Evolutionary conservation across 179 eudicot genomes (phyloP).

Genomic region (Beta lomatogona): DNA sequence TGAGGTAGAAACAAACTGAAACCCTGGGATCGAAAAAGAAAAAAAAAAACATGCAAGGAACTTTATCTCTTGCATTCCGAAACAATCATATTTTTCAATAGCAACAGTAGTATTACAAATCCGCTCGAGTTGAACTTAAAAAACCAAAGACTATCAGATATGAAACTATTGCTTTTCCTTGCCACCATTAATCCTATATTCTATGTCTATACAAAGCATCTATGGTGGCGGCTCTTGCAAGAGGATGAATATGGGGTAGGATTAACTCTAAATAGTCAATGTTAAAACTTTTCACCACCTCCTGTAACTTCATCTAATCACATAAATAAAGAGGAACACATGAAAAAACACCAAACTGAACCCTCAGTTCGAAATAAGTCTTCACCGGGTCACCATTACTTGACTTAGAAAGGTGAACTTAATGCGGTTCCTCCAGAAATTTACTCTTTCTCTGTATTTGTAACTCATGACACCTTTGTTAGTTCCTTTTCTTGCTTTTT

Average conservation of each 20-base stretch:
- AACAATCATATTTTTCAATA: constrained; percentile 30
- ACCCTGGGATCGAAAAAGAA: not conserved
- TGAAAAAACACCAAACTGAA: not conserved
- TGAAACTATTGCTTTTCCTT: constrained; percentile 29
- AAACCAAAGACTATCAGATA: not conserved
- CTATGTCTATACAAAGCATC: constrained; percentile 40
- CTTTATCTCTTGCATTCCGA: constrained; percentile 34
- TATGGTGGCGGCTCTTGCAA: constrained; percentile 22
- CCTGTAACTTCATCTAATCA: constrained; percentile 5
- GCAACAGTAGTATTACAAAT: constrained; percentile 24
- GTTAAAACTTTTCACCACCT: constrained; percentile 4
- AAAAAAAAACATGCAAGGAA: constrained; percentile 27
- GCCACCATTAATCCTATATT: constrained; percentile 33
- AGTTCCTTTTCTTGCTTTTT: constrained; percentile 66
- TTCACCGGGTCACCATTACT: too few species aligned
- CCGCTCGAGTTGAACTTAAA: constrained; percentile 8
- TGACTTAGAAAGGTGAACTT: too few species aligned
- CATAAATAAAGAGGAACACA: not conserved
- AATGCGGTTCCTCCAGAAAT: not conserved
- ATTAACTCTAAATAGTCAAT: constrained; percentile 7
- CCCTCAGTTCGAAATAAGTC: too few species aligned
- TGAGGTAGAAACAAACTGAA: not conserved
- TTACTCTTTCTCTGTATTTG: constrained; percentile 27
- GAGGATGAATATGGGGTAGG: constrained; percentile 31
- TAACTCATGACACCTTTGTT: constrained; percentile 35